Evolutionary conservation across 2,329 filamentous ascomycete genomes (phyloP).

Genomic region (Pyricularia grisea): DNA sequence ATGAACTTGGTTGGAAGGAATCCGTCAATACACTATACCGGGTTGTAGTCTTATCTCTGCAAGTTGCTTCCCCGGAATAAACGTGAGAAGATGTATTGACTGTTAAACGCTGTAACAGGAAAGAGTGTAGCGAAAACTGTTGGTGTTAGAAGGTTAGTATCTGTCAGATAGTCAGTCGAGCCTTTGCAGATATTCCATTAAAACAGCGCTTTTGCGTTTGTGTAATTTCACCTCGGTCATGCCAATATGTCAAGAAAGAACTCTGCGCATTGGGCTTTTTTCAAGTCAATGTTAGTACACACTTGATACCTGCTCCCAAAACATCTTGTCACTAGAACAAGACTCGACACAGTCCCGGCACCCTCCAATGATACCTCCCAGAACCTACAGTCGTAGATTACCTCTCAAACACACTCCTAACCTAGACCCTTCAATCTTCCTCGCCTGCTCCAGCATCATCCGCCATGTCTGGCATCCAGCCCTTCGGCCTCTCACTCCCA

Average conservation of each 20-base stretch:
- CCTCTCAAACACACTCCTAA: not conserved
- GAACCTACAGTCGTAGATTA: not conserved
- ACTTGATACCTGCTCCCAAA: not conserved
- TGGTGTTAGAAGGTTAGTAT: not conserved
- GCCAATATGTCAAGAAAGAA: not conserved
- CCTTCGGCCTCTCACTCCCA: constrained; percentile 79
- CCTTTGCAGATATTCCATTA: not conserved
- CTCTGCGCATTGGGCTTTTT: not conserved
- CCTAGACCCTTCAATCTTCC: not conserved
- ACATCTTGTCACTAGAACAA: not conserved
- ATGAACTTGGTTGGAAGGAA: not conserved
- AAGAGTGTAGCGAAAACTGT: not conserved
- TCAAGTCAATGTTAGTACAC: not conserved
- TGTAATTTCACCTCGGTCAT: too few relatives aligned
- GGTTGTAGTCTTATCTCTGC: not conserved
- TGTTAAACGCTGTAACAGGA: not conserved
- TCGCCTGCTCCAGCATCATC: not conserved
- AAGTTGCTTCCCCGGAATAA: too few relatives aligned
- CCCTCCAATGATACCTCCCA: not conserved
- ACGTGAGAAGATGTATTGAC: too few relatives aligned
- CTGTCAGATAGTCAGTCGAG: not conserved
- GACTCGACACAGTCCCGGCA: not conserved
- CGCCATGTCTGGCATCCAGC: constrained; percentile 71
- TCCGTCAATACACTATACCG: not conserved
- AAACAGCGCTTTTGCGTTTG: not conserved